phyloP scores from a whole-genome alignment of 2,329 filamentous ascomycete species.

The Clonostachys chloroleuca region DNA sequence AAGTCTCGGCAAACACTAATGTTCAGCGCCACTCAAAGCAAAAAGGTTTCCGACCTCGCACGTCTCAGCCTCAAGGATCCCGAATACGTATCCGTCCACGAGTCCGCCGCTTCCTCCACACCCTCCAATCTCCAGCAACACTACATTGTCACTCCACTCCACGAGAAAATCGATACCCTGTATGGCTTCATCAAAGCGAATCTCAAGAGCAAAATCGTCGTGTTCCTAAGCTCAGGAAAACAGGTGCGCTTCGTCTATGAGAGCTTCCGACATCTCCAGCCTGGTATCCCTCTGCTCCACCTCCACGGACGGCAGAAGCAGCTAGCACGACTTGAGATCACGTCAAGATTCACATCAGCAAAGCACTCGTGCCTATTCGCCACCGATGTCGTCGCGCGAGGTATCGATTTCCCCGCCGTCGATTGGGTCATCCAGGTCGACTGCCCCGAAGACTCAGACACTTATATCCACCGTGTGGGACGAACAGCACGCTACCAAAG shows the following conservation, averaged over 20 bases:
- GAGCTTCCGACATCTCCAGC: conserved; percentile 86
- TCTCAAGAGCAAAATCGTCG: conserved; percentile 89
- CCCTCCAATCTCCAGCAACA: conserved; percentile 84
- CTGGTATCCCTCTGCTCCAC: conserved; percentile 88
- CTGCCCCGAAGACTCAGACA: conserved; percentile 93
- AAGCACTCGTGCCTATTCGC: conserved; percentile 88
- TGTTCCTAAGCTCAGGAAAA: conserved; percentile 93
- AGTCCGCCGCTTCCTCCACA: conserved; percentile 73
- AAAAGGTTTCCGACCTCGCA: conserved; percentile 87
- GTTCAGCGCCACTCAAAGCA: conserved; percentile 95
- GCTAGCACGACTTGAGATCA: conserved; percentile 81
- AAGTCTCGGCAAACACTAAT: conserved; percentile 83
- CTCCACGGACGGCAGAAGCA: conserved; percentile 94
- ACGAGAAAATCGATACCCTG: conserved; percentile 86
- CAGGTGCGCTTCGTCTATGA: conserved; percentile 97
- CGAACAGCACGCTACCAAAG: conserved; percentile 91
- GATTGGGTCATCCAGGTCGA: conserved; percentile 99
- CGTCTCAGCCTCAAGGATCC: conserved; percentile 84
- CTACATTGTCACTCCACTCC: conserved; percentile 80
- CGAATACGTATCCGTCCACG: conserved; percentile 93
- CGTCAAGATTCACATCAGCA: conserved; percentile 72
- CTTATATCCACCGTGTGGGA: conserved; percentile 94
- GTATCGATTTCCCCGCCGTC: conserved; percentile 92
- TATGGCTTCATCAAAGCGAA: conserved; percentile 91
- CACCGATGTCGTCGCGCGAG: conserved; percentile 90